A percentile compares a stretch with the other conserved stretches of the same genome.
phyloP scores from a whole-genome alignment of 1,284 basidiomycete species.

The Coriolopsis trogii region DNA sequence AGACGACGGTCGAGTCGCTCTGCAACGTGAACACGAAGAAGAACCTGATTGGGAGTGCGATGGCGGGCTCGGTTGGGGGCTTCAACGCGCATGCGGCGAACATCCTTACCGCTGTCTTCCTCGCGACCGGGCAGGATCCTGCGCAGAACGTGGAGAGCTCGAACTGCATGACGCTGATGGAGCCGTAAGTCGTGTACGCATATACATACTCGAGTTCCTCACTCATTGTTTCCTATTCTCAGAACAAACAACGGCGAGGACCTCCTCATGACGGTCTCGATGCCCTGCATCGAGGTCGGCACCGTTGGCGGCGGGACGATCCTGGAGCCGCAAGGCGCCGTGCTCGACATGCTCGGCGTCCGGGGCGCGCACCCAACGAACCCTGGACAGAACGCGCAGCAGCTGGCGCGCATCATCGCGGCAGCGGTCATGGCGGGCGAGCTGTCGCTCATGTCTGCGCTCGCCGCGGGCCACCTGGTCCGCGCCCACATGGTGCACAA shows the following conservation, averaged over 20 bases:
- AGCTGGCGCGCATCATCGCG: conserved; percentile 85
- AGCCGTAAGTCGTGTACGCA: conserved; percentile 68
- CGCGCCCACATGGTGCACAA: conserved; percentile 90
- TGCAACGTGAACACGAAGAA: conserved; percentile 97
- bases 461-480: conserved; percentile 92
- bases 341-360: conserved; percentile 92
- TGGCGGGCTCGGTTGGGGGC: conserved; percentile 96
- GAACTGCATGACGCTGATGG: conserved; percentile 99
- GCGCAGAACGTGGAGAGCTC: conserved; percentile 99
- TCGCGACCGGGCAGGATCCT: conserved; percentile 98
- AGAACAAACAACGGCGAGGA: conserved; percentile 91
- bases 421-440: conserved; percentile 96
- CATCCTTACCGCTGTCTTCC: conserved; percentile 94
- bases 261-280: conserved; percentile 88
- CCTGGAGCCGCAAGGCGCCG: conserved; percentile 85
- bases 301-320: conserved; percentile 97
- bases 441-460: conserved; percentile 84
- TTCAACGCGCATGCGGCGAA: conserved; percentile 99
- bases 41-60: conserved; percentile 96
- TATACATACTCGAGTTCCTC: background rate
- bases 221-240: conserved; percentile 14
- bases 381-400: conserved; percentile 87
- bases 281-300: conserved; percentile 97
- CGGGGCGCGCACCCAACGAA: conserved; percentile 82
- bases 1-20: conserved; percentile 92